These are phyloP conservation scores for Sporodiniella umbellata DNA, from an alignment of 371 early-diverging fungal species.

Conservation along the genomic window DNA sequence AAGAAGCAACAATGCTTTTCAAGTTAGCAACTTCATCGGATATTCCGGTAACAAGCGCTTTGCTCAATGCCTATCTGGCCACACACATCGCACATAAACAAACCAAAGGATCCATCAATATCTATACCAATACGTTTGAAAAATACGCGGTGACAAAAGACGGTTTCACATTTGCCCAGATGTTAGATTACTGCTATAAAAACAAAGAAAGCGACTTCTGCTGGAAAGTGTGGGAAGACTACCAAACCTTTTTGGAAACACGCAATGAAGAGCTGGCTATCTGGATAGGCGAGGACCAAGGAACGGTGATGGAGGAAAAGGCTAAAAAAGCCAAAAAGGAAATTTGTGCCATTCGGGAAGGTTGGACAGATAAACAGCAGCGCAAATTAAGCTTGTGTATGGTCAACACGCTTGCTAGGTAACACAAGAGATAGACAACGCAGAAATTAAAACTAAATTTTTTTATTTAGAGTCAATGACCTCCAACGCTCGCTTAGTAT, in stretches of 20 bases:
- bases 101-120: constrained; percentile 27
- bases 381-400: constrained; percentile 29
- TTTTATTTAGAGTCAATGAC: constrained; percentile 25
- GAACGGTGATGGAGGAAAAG: constrained; percentile 16
- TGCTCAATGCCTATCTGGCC: constrained; percentile 61
- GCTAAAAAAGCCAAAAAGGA: constrained; percentile 5
- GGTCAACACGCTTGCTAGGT: constrained; percentile 47
- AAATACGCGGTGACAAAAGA: constrained; percentile 41
- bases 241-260: constrained; percentile 44
- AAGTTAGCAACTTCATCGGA: constrained; percentile 25
- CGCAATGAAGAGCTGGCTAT: constrained; percentile 6
- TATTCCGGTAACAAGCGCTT: constrained; percentile 39
- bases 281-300: neutral
- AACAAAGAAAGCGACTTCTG: constrained; percentile 42
- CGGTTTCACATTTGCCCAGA: constrained; percentile 54
- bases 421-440: neutral
- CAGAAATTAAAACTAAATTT: constrained; percentile 9
- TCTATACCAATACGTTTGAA: constrained; percentile 47
- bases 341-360: constrained; percentile 20
- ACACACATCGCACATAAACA: constrained; percentile 59
- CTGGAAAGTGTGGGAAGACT: constrained; percentile 56
- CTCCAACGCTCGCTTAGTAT: constrained; percentile 26
- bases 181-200: constrained; percentile 50
- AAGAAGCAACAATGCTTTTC: constrained; percentile 42
- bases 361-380: constrained; percentile 39